Evolutionary conservation across 2,329 filamentous ascomycete genomes (phyloP).

Genomic region (Dactylellina cionopaga): DNA sequence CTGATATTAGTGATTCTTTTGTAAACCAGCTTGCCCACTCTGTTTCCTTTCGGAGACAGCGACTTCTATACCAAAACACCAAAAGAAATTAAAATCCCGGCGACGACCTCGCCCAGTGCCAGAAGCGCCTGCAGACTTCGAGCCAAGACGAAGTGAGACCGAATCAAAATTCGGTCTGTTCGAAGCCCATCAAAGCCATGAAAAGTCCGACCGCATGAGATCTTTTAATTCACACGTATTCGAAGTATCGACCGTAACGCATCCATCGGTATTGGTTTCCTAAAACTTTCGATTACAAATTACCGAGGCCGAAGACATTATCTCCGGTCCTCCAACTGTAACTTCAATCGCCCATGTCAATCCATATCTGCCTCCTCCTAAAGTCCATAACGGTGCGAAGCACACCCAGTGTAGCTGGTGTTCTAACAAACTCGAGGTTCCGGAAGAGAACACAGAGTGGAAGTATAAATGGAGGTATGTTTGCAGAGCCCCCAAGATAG

Average conservation of each 20-base stretch:
- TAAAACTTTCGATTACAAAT: background rate
- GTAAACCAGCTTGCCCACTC: conserved; percentile 1
- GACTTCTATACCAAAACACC: conserved; percentile 26
- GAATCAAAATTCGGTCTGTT: background rate
- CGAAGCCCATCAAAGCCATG: too few relatives aligned
- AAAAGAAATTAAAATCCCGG: conserved; percentile 4
- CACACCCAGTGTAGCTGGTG: conserved; percentile 20
- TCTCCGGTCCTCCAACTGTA: background rate
- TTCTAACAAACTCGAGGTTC: conserved; percentile 12
- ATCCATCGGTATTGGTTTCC: conserved; percentile 4
- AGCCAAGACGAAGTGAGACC: background rate
- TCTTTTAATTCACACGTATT: background rate
- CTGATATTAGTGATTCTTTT: conserved; percentile 7
- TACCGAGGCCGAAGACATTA: background rate
- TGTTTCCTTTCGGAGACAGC: conserved; percentile 9
- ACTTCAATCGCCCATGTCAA: conserved; percentile 12
- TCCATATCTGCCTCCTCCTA: conserved; percentile 10
- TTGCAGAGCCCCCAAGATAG: background rate
- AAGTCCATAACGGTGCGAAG: background rate
- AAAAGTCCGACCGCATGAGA: too few relatives aligned
- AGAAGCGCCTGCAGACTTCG: background rate
- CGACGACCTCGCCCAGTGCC: background rate
- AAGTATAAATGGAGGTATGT: conserved; percentile 4
- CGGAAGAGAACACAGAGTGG: background rate
- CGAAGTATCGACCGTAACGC: background rate